Conservation (phyloP, 2,329 filamentous ascomycete species). For the Hypomyces rosellus region DNA sequence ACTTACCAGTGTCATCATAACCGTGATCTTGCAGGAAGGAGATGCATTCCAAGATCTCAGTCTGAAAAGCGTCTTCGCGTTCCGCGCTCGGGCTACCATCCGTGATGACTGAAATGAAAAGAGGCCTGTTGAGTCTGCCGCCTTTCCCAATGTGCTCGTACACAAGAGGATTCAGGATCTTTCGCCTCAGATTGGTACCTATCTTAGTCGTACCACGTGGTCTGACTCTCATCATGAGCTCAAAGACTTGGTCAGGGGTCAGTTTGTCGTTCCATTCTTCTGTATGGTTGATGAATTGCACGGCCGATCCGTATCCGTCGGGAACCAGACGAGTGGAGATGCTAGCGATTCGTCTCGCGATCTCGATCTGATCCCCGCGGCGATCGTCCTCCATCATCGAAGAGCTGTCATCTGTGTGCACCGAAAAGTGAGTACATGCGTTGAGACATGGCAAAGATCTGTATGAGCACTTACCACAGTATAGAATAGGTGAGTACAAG, state of each 20-base stretch:
- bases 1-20: neutral
- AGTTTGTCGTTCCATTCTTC: neutral
- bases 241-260: neutral
- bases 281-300: conserved; percentile 5
- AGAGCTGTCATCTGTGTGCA: conserved; percentile 1
- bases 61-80: neutral
- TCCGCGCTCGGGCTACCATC: conserved; percentile 3
- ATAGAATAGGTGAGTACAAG: conserved; percentile 3
- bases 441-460: neutral
- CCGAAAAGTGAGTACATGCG: too few species aligned
- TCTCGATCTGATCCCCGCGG: neutral
- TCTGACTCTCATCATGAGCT: neutral
- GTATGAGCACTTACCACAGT: neutral
- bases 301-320: neutral
- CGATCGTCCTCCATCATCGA: conserved; percentile 3
- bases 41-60: neutral
- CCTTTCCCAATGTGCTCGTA: neutral
- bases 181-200: neutral
- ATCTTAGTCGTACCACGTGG: conserved; percentile 1
- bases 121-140: neutral
- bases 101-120: conserved; percentile 8
- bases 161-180: conserved; percentile 5
- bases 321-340: conserved; percentile 6
- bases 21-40: neutral
- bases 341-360: conserved; percentile 1